Evolutionary conservation across 2,329 filamentous ascomycete species (phyloP), one percentile per base, ranked within the genome.

Genomic region (Fusarium sp.): DNA sequence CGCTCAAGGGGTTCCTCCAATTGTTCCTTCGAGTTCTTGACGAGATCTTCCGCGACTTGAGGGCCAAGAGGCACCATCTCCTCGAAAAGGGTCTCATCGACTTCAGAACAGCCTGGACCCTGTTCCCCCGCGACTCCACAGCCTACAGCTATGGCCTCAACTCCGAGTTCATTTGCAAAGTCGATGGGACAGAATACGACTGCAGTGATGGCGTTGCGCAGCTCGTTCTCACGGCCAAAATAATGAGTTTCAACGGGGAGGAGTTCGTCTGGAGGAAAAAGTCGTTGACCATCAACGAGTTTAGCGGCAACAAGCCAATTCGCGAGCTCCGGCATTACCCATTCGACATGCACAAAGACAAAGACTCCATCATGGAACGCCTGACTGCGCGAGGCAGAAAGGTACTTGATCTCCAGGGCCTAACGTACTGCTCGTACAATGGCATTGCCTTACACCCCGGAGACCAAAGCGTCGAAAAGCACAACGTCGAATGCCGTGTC

Each of bases 61-160:
- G 78, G 34, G 68, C 70, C 50, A 82, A 82, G 66, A 73, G 78
- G 12, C 75, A 76, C 7, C 75, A 79, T 27, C 75, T 86, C 6
- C 75, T 78, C 39, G 73, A 75, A 2, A 79, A 76, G 30, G 78
- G 78, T 0, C 78, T 86, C 13, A 79, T 84, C 39, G 79, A 80
- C 39, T 85, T 80, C 71, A 76, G 78, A 34, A 76, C 80, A 0
- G 81, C 80, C 23, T 86, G 85, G 84, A 80, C 83, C 0, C 80
- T 81, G 40, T 85, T 85, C 70, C 82, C 83, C 9, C 77, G 76
- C 11, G 76, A 76, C 18, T 79, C 79, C 1, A 77, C 79, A 31
- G 71, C 84, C 43, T 83, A 84, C 68, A 81, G 76, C 62, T 79
- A 75, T 60, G 78, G 76, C 12, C 65, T 78, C 44, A 82, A 83